phyloP scores from a whole-genome alignment of 805 yeast species.

The Jamesozyma hellenica region DNA sequence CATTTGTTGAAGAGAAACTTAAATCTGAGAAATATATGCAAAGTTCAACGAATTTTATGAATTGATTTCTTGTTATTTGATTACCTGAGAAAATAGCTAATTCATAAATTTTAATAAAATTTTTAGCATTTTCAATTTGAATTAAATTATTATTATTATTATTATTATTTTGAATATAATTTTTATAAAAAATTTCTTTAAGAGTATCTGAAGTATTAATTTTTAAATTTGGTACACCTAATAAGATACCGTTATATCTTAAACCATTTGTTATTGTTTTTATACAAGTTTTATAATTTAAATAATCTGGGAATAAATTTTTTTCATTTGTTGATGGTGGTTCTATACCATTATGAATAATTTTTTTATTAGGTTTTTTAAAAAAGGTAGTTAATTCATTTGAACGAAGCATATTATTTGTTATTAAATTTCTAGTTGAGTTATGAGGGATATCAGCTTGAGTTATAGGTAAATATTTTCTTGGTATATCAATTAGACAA shows the following conservation, averaged over 20 bases:
- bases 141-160: conserved; percentile 4
- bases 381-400: conserved; percentile 33
- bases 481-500: conserved; percentile 66
- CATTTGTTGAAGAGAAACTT: conserved; percentile 6
- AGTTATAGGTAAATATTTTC: conserved; percentile 60
- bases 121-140: conserved; percentile 15
- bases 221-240: conserved; percentile 27
- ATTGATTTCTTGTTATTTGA: conserved; percentile 47
- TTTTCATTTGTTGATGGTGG: conserved; percentile 30
- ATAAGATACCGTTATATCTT: conserved; percentile 37
- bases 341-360: conserved; percentile 45
- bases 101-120: conserved; percentile 52
- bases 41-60: conserved; percentile 47
- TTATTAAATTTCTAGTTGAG: conserved; percentile 34
- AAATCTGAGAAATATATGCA: conserved; percentile 30
- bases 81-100: conserved; percentile 54
- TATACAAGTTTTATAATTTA: conserved; percentile 44
- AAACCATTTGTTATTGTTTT: conserved; percentile 52
- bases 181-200: conserved; percentile 15
- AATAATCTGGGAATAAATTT: conserved; percentile 31
- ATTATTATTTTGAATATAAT: conserved; percentile 12
- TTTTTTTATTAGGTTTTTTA: conserved; percentile 32
- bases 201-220: conserved; percentile 21
- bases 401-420: conserved; percentile 35
- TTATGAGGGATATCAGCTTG: conserved; percentile 45